Conservation (phyloP, 1,284 basidiomycete species). For the Austropuccinia psidii region DNA sequence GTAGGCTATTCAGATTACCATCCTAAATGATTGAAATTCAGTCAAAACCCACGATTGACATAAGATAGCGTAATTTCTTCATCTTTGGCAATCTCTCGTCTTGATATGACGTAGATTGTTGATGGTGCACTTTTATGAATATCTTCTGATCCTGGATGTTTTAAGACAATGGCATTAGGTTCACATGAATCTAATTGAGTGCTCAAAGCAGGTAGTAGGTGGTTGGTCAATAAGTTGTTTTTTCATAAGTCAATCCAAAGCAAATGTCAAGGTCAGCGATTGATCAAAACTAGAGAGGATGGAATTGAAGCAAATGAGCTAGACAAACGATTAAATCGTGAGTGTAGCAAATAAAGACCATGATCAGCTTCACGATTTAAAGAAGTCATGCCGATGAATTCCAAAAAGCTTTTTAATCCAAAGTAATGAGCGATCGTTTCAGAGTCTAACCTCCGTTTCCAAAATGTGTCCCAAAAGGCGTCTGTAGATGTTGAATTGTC, state of each 20-base stretch:
- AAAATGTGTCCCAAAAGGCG: slow-evolving; percentile 28
- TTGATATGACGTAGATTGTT: slow-evolving; percentile 34
- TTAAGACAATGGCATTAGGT: slow-evolving; percentile 29
- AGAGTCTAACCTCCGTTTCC: slow-evolving; percentile 31
- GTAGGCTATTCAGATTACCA: background rate
- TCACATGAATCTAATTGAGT: slow-evolving; percentile 33
- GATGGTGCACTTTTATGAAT: slow-evolving; percentile 28
- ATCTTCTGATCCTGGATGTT: slow-evolving; percentile 31
- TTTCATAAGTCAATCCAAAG: background rate
- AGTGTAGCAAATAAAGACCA: slow-evolving; percentile 33
- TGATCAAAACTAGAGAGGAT: too few relatives aligned
- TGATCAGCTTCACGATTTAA: slow-evolving; percentile 35
- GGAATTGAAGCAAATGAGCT: background rate
- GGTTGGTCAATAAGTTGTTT: background rate
- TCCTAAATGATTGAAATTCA: background rate
- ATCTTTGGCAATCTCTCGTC: slow-evolving; percentile 27
- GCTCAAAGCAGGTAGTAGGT: background rate
- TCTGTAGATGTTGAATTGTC: background rate
- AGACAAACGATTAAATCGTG: slow-evolving; percentile 32
- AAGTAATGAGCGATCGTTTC: slow-evolving; percentile 34
- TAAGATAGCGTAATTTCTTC: slow-evolving; percentile 36
- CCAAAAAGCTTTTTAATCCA: slow-evolving; percentile 29
- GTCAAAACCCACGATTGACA: slow-evolving; percentile 15
- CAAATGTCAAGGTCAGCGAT: background rate
- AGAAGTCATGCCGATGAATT: slow-evolving; percentile 29